Percentiles rank a stretch among this genome's conserved stretches.
Conservation (phyloP, 2,329 filamentous ascomycete species). For the Aaosphaeria arxii region DNA sequence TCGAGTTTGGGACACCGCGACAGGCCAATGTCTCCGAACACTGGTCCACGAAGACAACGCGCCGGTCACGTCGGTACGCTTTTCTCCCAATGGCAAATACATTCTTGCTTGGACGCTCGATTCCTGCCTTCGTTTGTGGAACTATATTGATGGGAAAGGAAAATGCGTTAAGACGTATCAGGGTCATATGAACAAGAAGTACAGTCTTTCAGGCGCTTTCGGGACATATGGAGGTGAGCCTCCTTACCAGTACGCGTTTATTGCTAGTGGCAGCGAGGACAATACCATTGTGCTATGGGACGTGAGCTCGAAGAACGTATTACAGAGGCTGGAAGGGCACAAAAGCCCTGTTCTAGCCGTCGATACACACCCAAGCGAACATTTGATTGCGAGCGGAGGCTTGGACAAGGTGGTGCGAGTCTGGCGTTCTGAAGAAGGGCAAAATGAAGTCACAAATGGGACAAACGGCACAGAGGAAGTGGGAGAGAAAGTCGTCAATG, state of each 20-base stretch:
- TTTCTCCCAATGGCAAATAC: constrained; percentile 90
- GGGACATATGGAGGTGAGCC: constrained; percentile 44
- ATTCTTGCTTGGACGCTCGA: constrained; percentile 91
- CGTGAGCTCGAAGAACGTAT: constrained; percentile 75
- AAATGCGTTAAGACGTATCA: constrained; percentile 96
- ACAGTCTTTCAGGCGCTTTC: constrained; percentile 82
- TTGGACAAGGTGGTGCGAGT: constrained; percentile 61
- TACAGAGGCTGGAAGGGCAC: constrained; percentile 63
- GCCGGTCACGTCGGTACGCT: constrained; percentile 82
- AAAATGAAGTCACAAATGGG: not conserved
- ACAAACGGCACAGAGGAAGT: not conserved
- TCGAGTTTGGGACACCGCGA: constrained; percentile 92
- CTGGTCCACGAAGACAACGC: constrained; percentile 96
- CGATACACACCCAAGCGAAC: constrained; percentile 54
- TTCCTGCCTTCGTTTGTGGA: constrained; percentile 86
- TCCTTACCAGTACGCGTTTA: constrained; percentile 54
- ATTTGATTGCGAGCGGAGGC: constrained; percentile 60
- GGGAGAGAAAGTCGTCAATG: not conserved
- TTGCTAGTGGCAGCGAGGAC: constrained; percentile 84
- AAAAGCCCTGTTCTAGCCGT: constrained; percentile 59
- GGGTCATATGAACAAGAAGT: constrained; percentile 80
- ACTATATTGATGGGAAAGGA: constrained; percentile 87
- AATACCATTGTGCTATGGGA: constrained; percentile 87
- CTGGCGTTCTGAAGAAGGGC: constrained; percentile 41
- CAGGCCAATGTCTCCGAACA: constrained; percentile 91